Percentiles rank a stretch among this genome's conserved stretches.
Conservation (phyloP, 2,329 filamentous ascomycete genomes). For the Neocucurbitaria cava region DNA sequence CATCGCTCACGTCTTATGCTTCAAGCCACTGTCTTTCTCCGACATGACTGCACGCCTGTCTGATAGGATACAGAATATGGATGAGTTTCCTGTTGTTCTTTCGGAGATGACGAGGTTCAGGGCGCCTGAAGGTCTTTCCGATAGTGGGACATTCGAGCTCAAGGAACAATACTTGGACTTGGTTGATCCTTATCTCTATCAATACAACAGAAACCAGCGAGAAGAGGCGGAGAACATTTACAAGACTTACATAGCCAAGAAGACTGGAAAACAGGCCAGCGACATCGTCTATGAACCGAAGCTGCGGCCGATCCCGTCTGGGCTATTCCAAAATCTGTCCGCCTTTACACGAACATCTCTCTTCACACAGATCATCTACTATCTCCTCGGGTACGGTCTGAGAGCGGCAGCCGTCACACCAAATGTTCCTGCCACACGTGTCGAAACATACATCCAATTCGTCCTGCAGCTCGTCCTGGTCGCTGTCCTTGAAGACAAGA, state of each 20-base stretch:
- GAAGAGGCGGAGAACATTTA: constrained; percentile 94
- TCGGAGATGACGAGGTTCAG: constrained; percentile 90
- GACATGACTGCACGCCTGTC: constrained; percentile 86
- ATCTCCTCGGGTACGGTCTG: constrained; percentile 82
- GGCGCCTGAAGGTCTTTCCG: constrained; percentile 86
- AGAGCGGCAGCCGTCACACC: constrained; percentile 73
- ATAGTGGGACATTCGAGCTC: constrained; percentile 92
- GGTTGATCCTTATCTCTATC: constrained; percentile 93
- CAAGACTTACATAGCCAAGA: constrained; percentile 84
- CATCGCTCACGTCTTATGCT: constrained; percentile 91
- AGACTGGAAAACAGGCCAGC: constrained; percentile 77
- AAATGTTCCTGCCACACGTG: constrained; percentile 77
- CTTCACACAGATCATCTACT: constrained; percentile 90
- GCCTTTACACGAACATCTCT: constrained; percentile 82
- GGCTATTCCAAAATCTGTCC: constrained; percentile 78
- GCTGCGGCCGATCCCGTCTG: constrained; percentile 75
- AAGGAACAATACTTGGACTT: constrained; percentile 85
- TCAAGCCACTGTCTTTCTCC: constrained; percentile 94
- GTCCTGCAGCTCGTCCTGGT: constrained; percentile 87
- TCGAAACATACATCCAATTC: constrained; percentile 92
- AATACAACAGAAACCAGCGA: constrained; percentile 95
- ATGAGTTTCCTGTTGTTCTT: constrained; percentile 84
- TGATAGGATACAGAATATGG: constrained; percentile 87
- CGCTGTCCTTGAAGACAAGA: constrained; percentile 81
- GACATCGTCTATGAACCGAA: constrained; percentile 94